Percentiles rank a stretch among this genome's conserved stretches.
phyloP scores from a whole-genome alignment of 1,139 yeast genomes.

The Yamadazyma songkhlaensis region DNA sequence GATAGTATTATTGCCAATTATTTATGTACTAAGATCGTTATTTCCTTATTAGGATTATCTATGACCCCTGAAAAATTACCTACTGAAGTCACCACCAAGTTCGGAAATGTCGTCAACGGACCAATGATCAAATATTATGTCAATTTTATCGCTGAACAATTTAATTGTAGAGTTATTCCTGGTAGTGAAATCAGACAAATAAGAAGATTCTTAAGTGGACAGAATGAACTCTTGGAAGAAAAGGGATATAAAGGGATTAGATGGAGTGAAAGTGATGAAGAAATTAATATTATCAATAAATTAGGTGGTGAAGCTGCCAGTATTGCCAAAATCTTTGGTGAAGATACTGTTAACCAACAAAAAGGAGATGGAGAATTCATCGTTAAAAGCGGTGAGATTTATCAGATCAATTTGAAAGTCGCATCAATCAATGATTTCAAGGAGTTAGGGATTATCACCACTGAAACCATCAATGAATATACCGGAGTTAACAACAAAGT shows the following conservation, averaged over 20 bases:
- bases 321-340: constrained; percentile 44
- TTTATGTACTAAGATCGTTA: constrained; percentile 81
- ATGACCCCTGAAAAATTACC: constrained; percentile 75
- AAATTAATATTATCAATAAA: constrained; percentile 22
- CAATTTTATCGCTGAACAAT: constrained; percentile 75
- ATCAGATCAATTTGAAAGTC: constrained; percentile 79
- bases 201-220: constrained; percentile 93
- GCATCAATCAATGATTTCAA: constrained; percentile 57
- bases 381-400: constrained; percentile 81
- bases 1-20: constrained; percentile 89
- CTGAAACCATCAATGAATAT: constrained; percentile 61
- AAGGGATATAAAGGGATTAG: constrained; percentile 88
- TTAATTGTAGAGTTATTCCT: constrained; percentile 82
- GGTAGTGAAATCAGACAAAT: constrained; percentile 90
- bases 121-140: constrained; percentile 67
- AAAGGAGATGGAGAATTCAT: constrained; percentile 61
- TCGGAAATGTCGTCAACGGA: constrained; percentile 53
- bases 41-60: constrained; percentile 70
- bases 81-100: constrained; percentile 28
- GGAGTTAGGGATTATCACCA: constrained; percentile 64
- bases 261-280: constrained; percentile 87
- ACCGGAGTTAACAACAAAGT: constrained; percentile 58
- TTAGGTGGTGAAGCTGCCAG: constrained; percentile 58
- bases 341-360: constrained; percentile 51
- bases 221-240: constrained; percentile 88